Conservation (phyloP, 148 eudicot species). For the Gaultheria prostrata region DNA sequence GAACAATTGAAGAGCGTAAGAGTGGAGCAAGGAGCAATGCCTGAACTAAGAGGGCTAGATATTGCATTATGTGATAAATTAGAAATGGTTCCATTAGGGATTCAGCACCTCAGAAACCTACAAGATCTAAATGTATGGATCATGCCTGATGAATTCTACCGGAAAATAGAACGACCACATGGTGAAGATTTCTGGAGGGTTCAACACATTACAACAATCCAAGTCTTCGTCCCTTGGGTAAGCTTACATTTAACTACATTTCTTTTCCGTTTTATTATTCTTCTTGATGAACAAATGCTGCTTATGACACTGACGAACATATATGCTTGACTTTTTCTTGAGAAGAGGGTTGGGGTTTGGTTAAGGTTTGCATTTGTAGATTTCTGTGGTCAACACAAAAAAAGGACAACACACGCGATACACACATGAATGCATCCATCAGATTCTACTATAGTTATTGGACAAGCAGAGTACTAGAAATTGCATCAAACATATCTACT, state of each 20-base stretch:
- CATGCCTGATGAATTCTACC: not conserved
- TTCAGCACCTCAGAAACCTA: conserved; percentile 16
- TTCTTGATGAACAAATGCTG: too few species aligned
- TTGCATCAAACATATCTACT: not conserved
- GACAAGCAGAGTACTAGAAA: not conserved
- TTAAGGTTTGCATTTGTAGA: too few species aligned
- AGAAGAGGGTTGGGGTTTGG: too few species aligned
- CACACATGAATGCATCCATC: not conserved
- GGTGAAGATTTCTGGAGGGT: conserved; percentile 19
- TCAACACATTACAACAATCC: conserved; percentile 2
- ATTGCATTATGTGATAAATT: conserved; percentile 8
- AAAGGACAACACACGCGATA: not conserved
- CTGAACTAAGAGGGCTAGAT: not conserved
- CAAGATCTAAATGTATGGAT: not conserved
- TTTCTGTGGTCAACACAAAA: too few species aligned
- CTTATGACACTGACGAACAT: too few species aligned
- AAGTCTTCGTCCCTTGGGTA: not conserved
- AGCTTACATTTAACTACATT: not conserved
- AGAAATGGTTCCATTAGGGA: conserved; percentile 16
- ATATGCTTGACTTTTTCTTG: too few species aligned
- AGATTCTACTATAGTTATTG: not conserved
- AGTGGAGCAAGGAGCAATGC: conserved; percentile 16
- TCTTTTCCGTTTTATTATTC: not conserved
- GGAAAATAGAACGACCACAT: not conserved
- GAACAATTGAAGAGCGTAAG: not conserved